A percentile compares a stretch with the other conserved stretches of the same genome.
Evolutionary conservation across 148 eudicot genomes (phyloP).

Genomic region (Camellia lanceoleosa): DNA sequence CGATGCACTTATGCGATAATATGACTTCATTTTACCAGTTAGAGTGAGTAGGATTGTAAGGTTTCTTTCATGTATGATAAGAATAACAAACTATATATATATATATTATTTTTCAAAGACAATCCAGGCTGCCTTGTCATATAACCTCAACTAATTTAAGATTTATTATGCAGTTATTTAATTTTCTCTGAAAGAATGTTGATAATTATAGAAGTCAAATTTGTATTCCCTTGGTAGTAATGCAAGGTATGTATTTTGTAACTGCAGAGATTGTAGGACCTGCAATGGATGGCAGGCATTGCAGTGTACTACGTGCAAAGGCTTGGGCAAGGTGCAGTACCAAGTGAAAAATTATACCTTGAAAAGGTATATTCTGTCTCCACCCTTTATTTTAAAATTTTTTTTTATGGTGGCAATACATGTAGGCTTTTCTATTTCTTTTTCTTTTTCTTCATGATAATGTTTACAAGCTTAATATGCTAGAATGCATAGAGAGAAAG

Average conservation of each 20-base stretch:
- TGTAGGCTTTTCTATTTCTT: neutral
- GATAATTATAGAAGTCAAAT: neutral
- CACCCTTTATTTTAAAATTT: neutral
- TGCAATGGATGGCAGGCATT: slow-evolving; percentile 91
- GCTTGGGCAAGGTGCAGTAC: slow-evolving; percentile 80
- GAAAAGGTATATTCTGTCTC: slow-evolving; percentile 48
- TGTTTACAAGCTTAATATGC: slow-evolving; percentile 6
- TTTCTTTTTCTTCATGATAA: neutral
- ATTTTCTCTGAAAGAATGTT: neutral
- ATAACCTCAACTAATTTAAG: no score
- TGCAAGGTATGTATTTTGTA: neutral
- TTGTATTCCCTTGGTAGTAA: neutral
- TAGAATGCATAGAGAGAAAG: neutral
- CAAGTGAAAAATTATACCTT: slow-evolving; percentile 66
- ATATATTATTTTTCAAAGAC: no score
- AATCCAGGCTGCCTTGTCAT: no score
- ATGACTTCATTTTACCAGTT: neutral
- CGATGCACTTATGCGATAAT: neutral
- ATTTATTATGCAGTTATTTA: neutral
- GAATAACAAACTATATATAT: neutral
- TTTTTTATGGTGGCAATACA: slow-evolving; percentile 1
- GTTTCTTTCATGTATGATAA: neutral
- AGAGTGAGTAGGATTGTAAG: slow-evolving; percentile 2
- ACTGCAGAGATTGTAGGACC: slow-evolving; percentile 69
- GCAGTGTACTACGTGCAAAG: slow-evolving; percentile 89